Conservation (phyloP, 1,284 basidiomycete species). For the Ganoderma boninense region DNA sequence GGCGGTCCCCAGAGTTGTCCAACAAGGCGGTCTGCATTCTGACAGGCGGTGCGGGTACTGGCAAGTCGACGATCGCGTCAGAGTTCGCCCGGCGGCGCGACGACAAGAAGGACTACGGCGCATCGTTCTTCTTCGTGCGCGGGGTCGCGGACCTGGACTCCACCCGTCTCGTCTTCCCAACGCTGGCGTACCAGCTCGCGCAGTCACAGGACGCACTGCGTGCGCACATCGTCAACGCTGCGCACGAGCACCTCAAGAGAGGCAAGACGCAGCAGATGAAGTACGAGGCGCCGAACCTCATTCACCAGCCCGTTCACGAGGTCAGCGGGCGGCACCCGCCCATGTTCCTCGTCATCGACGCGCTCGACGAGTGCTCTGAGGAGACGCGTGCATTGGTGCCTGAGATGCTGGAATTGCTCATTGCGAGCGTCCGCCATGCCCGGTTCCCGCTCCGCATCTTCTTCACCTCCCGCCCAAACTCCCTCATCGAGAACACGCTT, state of each 20-base stretch:
- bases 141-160: constrained; percentile 10
- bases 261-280: constrained; percentile 11
- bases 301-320: neutral
- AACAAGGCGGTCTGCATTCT: constrained; percentile 19
- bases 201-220: neutral
- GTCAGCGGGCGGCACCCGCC: neutral
- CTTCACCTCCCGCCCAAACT: constrained; percentile 30
- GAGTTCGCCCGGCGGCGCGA: constrained; percentile 22
- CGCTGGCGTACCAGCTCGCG: constrained; percentile 23
- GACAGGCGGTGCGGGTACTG: constrained; percentile 24
- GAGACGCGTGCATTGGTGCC: neutral
- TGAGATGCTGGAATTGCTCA: constrained; percentile 11
- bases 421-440: neutral
- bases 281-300: constrained; percentile 3
- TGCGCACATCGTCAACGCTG: constrained; percentile 12
- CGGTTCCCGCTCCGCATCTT: constrained; percentile 26
- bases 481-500: constrained; percentile 17
- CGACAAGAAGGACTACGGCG: neutral
- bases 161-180: constrained; percentile 15
- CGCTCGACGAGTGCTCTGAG: constrained; percentile 25
- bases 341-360: constrained; percentile 25
- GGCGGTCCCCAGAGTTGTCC: neutral
- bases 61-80: constrained; percentile 32
- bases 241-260: constrained; percentile 11
- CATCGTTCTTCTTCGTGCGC: constrained; percentile 20